Base-by-base conservation (phyloP, 202 grass and related monocot species). In the Setaria italica region DNA sequence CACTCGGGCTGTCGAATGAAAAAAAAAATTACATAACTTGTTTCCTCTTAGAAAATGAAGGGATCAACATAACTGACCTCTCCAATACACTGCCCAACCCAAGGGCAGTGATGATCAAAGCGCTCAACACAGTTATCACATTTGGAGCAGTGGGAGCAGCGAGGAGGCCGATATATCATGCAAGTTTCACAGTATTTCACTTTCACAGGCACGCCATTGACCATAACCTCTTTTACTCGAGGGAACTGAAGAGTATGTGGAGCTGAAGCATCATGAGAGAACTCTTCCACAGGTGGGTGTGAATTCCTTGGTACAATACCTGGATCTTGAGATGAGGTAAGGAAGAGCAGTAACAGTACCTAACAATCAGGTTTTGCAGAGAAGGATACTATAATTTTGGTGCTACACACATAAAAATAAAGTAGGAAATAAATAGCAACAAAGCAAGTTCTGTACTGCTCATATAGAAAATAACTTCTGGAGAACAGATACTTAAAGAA, bases 131-230 rank as follows among this genome's bases (percentile, higher is more conserved):
- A 97, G 58, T 95, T 97, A 84, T 95, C 82, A 60, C 95, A 97
- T 88, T 91, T 90, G 35, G 91, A 92, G 75, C 92, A 97, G 79
- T 97, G 95, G 41, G 88, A 91, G 43, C 85, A 97, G 32, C 95
- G 92, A 63, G 92, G 91, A 88, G 91, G 91, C 16, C 92, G 91
- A 55, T 89, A 97, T 79, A 97, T 74, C 95, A 95, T 95, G 89
- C 95, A 97, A 67, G 95, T 95, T 33, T 94, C 90, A 95, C 95
- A 97, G 59, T 95, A 97, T 89, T 97, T 97, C 56, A 93, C 70
- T 86, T 89, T 93, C 69, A 95, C 86, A 11, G 35, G 80, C 8
- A 92, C 25, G 37, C 73, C 84, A 80, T 92, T 92, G 64, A 95
- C 73, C 72, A 88, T 73, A 72, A 92, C 58, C 75, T 91, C 90